Base-by-base conservation (phyloP, 2,329 filamentous ascomycete species). In the Drechslerella dactyloides region DNA sequence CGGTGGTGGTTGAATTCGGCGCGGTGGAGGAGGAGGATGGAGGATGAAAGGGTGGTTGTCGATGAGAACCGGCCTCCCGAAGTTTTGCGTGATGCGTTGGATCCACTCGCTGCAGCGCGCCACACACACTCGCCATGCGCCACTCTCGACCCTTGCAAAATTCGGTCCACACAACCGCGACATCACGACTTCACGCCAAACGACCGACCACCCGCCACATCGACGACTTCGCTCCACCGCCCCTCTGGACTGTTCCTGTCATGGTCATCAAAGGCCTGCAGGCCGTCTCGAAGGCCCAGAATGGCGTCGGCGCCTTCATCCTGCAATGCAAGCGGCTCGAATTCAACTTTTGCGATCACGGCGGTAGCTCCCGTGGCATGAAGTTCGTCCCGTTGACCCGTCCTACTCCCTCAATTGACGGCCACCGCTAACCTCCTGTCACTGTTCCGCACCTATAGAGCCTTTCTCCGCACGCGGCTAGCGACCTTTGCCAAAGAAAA, bases 281-380 rank as follows among this genome's bases (percentile, higher is more conserved):
- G 50, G 64, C 74, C 57, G 70, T 77, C 44, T 76, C 76, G 23
- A 76, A 75, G 51, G 63, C 76, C 48, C 77, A 97, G 93, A 97
- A 99, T 83, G 94, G 94, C 84, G 85, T 97, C 76, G 93, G 93
- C 78, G 90, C 93, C 79, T 97, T 97, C 84, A 91, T 99, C 81
- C 86, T 97, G 68, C 93, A 96, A 83, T 99, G 94, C 87, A 96
- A 91, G 84, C 90, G 89, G 79, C 84, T 99, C 80, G 91, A 96
- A 80, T 91, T 99, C 79, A 90, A 96, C 83, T 99, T 96, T 83
- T 97, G 94, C 84, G 92, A 97, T 84, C 93, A 90, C 86, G 91
- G 90, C 66, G 94, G 93, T 74, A 96, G 91, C 80, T 97, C 93
- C 40, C 87, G 83, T 78, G 94, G 94, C 79, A 97, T 97, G 92